Base-by-base conservation (phyloP, 306 rosid genomes). In the Vigna reflexopilosa region DNA sequence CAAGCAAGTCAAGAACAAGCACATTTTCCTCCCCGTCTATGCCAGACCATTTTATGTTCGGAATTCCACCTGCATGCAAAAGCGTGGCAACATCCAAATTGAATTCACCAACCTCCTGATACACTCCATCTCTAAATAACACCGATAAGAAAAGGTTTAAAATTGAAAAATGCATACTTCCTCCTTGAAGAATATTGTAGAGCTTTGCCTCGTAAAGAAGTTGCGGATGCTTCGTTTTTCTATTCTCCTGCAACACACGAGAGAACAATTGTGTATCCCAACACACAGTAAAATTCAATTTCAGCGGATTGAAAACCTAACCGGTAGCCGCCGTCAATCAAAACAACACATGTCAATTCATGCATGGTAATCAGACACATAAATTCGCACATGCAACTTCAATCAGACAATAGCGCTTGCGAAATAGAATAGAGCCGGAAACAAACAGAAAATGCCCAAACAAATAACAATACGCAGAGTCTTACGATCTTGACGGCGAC, bases 401-500 rank as follows among this genome's bases (percentile, higher is more conserved):
- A 62, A 75, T 32, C 79, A 76, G 59, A 26, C 12, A 40, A 64
- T 14, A n/a, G 65, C 22, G 15, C 56, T 54, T 3, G 16, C 67
- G 12, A 47, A 75, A 30, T 17, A 42, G 72, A n/a, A 55, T 30
- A 19, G 48, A 76, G 34, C n/a, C 22, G 20, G 59, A 67, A 19
- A 50, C 52, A 17, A 54, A 0, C 0, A 15, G 0, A 26, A 16
- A 50, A 50, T 24, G 6, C 77, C 45, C 70, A 47, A 64, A 38
- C 30, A 52, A 63, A 36, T 30, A 17, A 48, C 64, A 71, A 6
- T 13, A 50, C 12, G 57, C 19, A n/a, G 50, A 75, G 76, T 67
- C 97, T 88, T 82, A 94, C 98, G 58, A 94, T 94, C 79, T 94
- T 94, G 48, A 92, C 89, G 19, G 98, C 98, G 6, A 94, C 91